Evolutionary conservation across 148 eudicot genomes (phyloP), one percentile per base, ranked within the genome.

Genomic region (Salicornia ramosissima): DNA sequence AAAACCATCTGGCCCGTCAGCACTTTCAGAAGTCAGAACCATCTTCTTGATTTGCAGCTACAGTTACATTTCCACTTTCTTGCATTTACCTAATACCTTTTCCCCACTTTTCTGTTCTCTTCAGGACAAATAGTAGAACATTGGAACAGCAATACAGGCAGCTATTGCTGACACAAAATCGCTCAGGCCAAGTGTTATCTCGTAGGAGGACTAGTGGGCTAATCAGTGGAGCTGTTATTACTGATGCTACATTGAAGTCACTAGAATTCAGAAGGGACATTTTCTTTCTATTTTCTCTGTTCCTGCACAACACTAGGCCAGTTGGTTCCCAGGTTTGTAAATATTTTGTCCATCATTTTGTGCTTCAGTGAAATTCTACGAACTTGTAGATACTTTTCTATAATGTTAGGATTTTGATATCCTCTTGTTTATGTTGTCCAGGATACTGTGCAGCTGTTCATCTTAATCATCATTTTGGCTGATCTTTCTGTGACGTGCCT

Each of bases 381-480:
- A 10, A 15, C 21, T 2, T 26, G 3, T 52, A 11, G 52, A 55
- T 29, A 24, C 57, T 34, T 30, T 21, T 18, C 53, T 39, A 29
- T 29, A 28, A 55, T 10, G 24, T 34, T 51, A 6, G 53, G 24
- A 36, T 36, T 63, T 52, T 36, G 40, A 68, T 49, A 34, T 68
- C 42, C 75, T 33, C 25, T 43, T 43, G 40, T 75, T 66, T 65
- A 40, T 72, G 59, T 57, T 62, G 71, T 83, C 67, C 87, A 90
- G 96, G 96, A 88, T 61, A 86, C 91, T 51, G 69, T 90, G 73
- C 93, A 88, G 81, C 80, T 86, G 69, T 72, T 88, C 80, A 90
- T 90, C 73, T 75, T 83, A 67, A 72, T 85, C 78, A 69, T 90
- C 82, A 85, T 90, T 76, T 74, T 90, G 78, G 86, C 88, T 18